phyloP scores from a whole-genome alignment of 768 basidiomycete genomes.

The Rhizopogon vesiculosus region DNA sequence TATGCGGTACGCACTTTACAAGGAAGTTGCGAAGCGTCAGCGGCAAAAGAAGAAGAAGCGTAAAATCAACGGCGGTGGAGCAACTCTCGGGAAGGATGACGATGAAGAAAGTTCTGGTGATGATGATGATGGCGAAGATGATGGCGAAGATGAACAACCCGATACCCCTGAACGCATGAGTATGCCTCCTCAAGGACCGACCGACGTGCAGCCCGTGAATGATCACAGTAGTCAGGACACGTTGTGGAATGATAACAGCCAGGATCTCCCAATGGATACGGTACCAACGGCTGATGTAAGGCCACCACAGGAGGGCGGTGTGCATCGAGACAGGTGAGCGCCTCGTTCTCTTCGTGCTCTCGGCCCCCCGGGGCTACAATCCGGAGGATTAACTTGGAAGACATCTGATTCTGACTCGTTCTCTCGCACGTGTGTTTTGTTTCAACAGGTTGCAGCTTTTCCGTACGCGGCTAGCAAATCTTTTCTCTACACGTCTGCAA shows the following conservation, averaged over 20 bases:
- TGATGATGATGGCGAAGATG: slow-evolving; percentile 46
- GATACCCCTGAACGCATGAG: slow-evolving; percentile 43
- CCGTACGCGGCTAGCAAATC: slow-evolving; percentile 67
- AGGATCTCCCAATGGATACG: slow-evolving; percentile 59
- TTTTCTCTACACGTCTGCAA: slow-evolving; percentile 63
- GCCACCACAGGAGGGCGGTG: slow-evolving; percentile 36
- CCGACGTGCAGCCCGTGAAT: slow-evolving; percentile 18
- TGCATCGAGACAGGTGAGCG: slow-evolving; percentile 57
- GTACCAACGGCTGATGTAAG: slow-evolving; percentile 32
- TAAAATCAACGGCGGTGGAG: slow-evolving; percentile 72
- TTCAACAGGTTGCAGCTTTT: slow-evolving; percentile 67
- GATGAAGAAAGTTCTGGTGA: slow-evolving; percentile 36
- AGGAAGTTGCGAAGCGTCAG: slow-evolving; percentile 85
- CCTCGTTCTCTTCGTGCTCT: slow-evolving; percentile 3
- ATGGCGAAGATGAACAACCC: slow-evolving; percentile 29
- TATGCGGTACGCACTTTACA: slow-evolving; percentile 95
- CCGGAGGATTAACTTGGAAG: neutral
- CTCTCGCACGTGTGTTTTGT: neutral
- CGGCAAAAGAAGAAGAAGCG: slow-evolving; percentile 72
- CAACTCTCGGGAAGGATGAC: slow-evolving; percentile 47
- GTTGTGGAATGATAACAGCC: slow-evolving; percentile 64
- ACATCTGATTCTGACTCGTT: neutral
- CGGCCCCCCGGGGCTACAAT: neutral
- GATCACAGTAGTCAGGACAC: slow-evolving; percentile 43
- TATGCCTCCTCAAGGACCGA: slow-evolving; percentile 33